Percentiles rank a stretch among this genome's conserved stretches.
Evolutionary conservation across 1,284 basidiomycete species (phyloP).

Genomic region (Rhizopogon parksii): DNA sequence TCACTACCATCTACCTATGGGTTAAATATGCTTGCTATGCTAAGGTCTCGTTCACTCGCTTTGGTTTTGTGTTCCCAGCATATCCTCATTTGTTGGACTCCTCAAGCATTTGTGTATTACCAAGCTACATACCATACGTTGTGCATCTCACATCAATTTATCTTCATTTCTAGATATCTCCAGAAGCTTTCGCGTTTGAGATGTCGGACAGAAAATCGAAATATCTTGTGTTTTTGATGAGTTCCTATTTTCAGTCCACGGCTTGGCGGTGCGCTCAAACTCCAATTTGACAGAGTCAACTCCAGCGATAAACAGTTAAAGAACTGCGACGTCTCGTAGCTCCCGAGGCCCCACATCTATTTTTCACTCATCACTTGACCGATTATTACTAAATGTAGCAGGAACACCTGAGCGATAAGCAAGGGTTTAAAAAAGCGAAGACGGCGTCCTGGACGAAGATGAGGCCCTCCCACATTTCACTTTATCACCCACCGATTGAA

Average conservation of each 20-base stretch:
- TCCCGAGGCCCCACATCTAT: neutral
- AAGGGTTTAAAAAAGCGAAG: conserved; percentile 7
- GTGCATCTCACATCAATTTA: conserved; percentile 6
- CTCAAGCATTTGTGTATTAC: conserved; percentile 28
- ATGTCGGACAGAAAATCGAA: too few species aligned
- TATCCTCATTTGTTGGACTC: conserved; percentile 18
- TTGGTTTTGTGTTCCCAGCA: conserved; percentile 26
- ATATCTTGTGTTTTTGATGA: neutral
- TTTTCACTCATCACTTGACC: neutral
- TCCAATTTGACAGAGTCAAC: neutral
- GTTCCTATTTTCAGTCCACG: too few species aligned
- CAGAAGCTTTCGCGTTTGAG: neutral
- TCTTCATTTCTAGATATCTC: neutral
- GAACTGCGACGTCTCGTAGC: too few species aligned
- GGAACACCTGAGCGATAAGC: conserved; percentile 9
- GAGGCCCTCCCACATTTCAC: neutral
- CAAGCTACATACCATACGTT: conserved; percentile 16
- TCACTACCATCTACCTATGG: neutral
- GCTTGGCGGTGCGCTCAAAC: too few species aligned
- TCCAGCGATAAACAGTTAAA: neutral
- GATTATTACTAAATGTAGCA: neutral
- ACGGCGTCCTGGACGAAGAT: neutral
- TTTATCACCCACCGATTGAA: neutral
- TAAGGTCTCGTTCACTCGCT: conserved; percentile 24
- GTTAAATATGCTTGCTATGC: conserved; percentile 15